Evolutionary conservation across 179 eudicot genomes (phyloP), one percentile per base, ranked within the genome.

Genomic region (Vitellaria paradoxa): DNA sequence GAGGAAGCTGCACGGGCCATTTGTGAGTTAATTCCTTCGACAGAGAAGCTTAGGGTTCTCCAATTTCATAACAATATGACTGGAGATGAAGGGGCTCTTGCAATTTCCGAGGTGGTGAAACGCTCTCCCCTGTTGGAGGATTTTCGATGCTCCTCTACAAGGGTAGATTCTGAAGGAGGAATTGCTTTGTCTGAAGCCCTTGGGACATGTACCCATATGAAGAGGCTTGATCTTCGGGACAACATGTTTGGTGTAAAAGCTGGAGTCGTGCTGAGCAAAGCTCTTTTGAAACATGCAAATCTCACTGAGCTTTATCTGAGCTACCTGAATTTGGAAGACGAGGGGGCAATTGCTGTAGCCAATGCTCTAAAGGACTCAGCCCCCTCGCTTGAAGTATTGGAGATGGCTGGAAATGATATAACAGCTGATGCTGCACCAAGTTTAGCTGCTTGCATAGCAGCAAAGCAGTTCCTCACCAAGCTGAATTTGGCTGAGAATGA

Each of bases 1-100:
- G 86, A 90, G 79, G 90, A 86, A 79, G 93, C 93, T 76, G 90
- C 93, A 47, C 72, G 24, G 64, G 93, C 91, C 14, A 83, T 88
- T 50, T 70, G 56, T 78, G 93, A 90, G 76, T 73, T 90, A 24
- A 76, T 90, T 80, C 93, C 93, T 63, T 86, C 87, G 9, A 90
- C 91, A 3, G 82, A 85, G 53, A 88, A 81, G 62, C 79, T 90
- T 5, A 82, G 63, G 50, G 77, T 86, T 72, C 93, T 90, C 73
- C 88, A 90, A 10, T 90, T 90, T 79, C 91, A 88, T 66, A 90
- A 88, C 79, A 90, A 90, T 80, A 90, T 90, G 93, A 90, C 89
- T 18, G 93, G 91, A 47, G 93, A 90, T 82, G 90, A 83, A 64
- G 93, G 91, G 65, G 93, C 91, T 5, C 53, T 82, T 72, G 87